phyloP scores from a whole-genome alignment of 768 basidiomycete genomes.

The Cyathus striatus region DNA sequence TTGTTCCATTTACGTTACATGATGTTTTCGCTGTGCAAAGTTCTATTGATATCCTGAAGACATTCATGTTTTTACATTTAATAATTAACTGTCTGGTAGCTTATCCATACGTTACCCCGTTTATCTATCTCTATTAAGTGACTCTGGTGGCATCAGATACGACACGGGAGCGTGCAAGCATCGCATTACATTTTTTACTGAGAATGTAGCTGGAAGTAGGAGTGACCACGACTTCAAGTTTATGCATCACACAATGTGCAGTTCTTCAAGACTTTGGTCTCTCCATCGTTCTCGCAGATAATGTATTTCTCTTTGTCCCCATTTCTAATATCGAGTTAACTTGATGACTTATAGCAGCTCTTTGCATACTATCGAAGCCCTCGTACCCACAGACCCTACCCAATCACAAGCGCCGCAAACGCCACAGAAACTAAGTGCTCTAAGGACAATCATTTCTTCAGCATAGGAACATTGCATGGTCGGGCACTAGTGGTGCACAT shows the following conservation, averaged over 20 bases:
- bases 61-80: no score
- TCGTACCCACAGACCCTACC: conserved; percentile 82
- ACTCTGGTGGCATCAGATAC: conserved; percentile 84
- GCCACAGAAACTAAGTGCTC: conserved; percentile 84
- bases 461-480: conserved; percentile 80
- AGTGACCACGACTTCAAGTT: no score
- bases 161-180: conserved; percentile 91
- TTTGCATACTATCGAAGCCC: conserved; percentile 95
- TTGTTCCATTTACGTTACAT: no score
- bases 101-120: no score
- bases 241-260: conserved; percentile 93
- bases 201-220: no score
- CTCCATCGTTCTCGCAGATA: conserved; percentile 91
- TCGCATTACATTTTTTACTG: conserved; percentile 89
- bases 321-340: conserved; percentile 19
- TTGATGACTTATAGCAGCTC: conserved; percentile 49
- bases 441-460: conserved; percentile 94
- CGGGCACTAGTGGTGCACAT: conserved; percentile 93
- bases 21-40: no score
- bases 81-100: no score
- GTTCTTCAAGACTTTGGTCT: conserved; percentile 96
- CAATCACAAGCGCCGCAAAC: conserved; percentile 66
- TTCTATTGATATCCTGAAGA: no score
- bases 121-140: no score
- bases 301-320: conserved; percentile 48